Base-by-base conservation (phyloP, 441 rosid species). In the Pelargonium citronellum region DNA sequence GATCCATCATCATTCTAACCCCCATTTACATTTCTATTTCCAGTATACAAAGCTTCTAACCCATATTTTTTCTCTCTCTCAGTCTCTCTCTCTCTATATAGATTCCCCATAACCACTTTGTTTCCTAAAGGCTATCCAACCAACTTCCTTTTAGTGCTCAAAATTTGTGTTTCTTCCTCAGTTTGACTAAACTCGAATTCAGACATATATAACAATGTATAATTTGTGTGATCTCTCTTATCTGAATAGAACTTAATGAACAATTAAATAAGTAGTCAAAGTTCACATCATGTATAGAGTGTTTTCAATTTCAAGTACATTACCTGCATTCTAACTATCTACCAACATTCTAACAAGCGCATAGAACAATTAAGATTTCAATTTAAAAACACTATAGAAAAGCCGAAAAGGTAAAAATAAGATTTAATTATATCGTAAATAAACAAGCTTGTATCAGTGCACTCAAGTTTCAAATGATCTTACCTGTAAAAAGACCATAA, bases 401-500 rank as follows among this genome's bases (percentile, higher is more conserved):
- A 51, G 19, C 2, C 4, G 58, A 3, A 30, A 30, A 30, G 34
- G 4, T 30, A 3, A 30, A 30, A 30, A 30, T 30, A 30, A 3
- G 34, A 30, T 30, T 1, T 30, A 30, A 30, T 30, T 30, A 30
- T 30, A 30, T 30, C 34, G 4, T 30, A 30, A 0, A 30, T 30
- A 30, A 30, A 51, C 58, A 51, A 12, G 58, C 15, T n/a, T n/a
- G n/a, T 34, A 57, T 57, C 20, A 5, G 19, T 13, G 62, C 58
- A 19, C 5, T 27, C 7, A 71, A 61, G 37, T 57, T 24, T 64
- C 47, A 27, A 66, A 66, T 63, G 60, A 58, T 75, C 77, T 51
- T 64, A 94, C 99, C 97, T 62, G 86, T 79, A 77, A 87, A 75
- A 72, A 91, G 96, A 70, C 83, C 84, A 75, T 81, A 87, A 58